Conservation (phyloP, 129 eudicot genomes). For the Flaveria bidentis region DNA sequence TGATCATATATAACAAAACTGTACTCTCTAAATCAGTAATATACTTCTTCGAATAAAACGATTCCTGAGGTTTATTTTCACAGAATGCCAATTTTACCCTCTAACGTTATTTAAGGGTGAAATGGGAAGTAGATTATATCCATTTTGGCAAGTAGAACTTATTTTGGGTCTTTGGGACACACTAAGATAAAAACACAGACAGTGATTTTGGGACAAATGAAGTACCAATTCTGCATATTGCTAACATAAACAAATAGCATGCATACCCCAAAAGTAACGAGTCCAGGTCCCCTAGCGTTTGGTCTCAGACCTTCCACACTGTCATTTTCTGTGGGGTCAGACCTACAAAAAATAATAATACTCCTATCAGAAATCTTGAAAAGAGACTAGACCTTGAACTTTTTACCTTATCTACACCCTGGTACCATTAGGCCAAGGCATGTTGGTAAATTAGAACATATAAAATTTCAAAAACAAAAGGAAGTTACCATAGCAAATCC, state of each 20-base stretch:
- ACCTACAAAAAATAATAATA: conserved; percentile 49
- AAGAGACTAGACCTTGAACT: neutral
- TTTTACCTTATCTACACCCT: conserved; percentile 3
- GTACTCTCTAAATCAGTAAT: no score
- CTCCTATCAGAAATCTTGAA: neutral
- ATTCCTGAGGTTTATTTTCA: no score
- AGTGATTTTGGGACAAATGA: neutral
- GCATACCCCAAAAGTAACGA: conserved; percentile 96
- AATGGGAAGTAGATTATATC: neutral
- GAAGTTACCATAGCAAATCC: conserved; percentile 75
- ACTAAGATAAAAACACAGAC: neutral
- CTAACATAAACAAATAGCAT: conserved; percentile 12
- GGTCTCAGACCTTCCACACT: conserved; percentile 96
- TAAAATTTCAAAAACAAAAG: neutral
- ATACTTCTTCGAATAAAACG: no score
- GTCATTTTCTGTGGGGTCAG: conserved; percentile 99
- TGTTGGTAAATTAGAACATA: neutral
- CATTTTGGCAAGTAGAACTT: neutral
- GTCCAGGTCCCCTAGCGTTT: conserved; percentile 96
- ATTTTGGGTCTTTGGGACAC: neutral
- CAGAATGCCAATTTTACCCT: no score
- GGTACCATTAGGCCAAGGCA: neutral
- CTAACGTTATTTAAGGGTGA: neutral
- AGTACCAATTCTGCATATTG: neutral
- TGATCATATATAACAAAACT: no score